phyloP scores from a whole-genome alignment of 306 rosid species.

The Hylodesmum podocarpum region DNA sequence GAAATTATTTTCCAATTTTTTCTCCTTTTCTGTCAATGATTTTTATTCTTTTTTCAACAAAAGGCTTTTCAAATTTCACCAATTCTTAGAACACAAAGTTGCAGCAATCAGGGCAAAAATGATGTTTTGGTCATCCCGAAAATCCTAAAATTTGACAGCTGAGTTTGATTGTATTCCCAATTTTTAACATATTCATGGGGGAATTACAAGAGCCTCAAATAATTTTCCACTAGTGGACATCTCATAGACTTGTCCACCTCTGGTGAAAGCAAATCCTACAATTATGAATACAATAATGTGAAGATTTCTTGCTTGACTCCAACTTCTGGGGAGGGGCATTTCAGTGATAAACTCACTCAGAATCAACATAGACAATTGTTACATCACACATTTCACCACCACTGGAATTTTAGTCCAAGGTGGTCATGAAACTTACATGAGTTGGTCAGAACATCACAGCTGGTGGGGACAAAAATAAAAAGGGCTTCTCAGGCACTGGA shows the following conservation, averaged over 20 bases:
- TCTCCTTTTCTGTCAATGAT: background rate
- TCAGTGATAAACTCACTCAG: conserved; percentile 70
- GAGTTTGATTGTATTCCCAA: background rate
- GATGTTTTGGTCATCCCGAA: background rate
- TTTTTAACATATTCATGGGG: conserved; percentile 77
- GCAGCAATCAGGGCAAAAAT: background rate
- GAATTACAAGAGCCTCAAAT: conserved; percentile 70
- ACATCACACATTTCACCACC: conserved; percentile 78
- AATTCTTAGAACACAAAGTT: background rate
- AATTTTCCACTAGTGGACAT: conserved; percentile 57
- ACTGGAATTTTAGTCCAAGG: conserved; percentile 61
- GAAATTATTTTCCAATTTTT: background rate
- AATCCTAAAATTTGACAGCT: conserved; percentile 2
- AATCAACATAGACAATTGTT: conserved; percentile 76
- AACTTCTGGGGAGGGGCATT: conserved; percentile 87
- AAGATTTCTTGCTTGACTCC: conserved; percentile 70
- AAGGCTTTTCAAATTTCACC: background rate
- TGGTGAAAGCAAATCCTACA: conserved; percentile 43
- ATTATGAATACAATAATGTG: conserved; percentile 73
- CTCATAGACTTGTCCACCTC: conserved; percentile 64
- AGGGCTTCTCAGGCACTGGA: conserved; percentile 72
- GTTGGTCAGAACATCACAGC: conserved; percentile 92
- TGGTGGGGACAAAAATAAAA: conserved; percentile 59
- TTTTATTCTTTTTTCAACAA: background rate
- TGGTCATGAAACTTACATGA: conserved; percentile 83